A percentile compares a stretch with the other conserved stretches of the same genome.
Conservation (phyloP, 2,329 filamentous ascomycete genomes). For the Neoarthrinium moseri region DNA sequence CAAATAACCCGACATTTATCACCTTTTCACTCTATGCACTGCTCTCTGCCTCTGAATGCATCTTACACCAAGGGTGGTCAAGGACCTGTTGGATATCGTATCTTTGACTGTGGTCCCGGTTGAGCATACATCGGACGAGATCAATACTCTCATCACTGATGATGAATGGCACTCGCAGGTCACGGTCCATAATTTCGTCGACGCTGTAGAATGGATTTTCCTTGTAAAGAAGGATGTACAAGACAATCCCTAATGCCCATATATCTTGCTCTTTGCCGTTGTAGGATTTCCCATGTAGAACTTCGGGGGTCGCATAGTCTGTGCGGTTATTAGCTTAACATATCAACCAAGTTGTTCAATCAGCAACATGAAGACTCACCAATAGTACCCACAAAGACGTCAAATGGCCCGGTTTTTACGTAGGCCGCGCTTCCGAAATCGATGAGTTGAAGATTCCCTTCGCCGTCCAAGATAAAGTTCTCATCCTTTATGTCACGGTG, state of each 20-base stretch:
- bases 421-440: slow-evolving; percentile 98
- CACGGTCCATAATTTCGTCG: slow-evolving; percentile 98
- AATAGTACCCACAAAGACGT: slow-evolving; percentile 98
- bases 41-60: too few species aligned
- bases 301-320: slow-evolving; percentile 98
- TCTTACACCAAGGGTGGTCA: slow-evolving; percentile 77
- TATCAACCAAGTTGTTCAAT: not conserved
- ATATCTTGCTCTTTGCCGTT: slow-evolving; percentile 96
- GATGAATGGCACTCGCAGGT: slow-evolving; percentile 84
- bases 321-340: not conserved
- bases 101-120: slow-evolving; percentile 80
- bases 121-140: slow-evolving; percentile 85
- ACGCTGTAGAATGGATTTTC: slow-evolving; percentile 99
- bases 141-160: slow-evolving; percentile 92
- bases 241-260: slow-evolving; percentile 92
- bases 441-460: slow-evolving; percentile 93
- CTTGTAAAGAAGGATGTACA: slow-evolving; percentile 99
- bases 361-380: slow-evolving; percentile 60
- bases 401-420: slow-evolving; percentile 96
- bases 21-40: too few species aligned
- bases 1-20: too few species aligned
- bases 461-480: slow-evolving; percentile 93
- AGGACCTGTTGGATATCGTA: slow-evolving; percentile 86
- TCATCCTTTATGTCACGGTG: slow-evolving; percentile 99
- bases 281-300: slow-evolving; percentile 88